phyloP scores from a whole-genome alignment of 176 grass and related monocot genomes.

The Phragmites australis region DNA sequence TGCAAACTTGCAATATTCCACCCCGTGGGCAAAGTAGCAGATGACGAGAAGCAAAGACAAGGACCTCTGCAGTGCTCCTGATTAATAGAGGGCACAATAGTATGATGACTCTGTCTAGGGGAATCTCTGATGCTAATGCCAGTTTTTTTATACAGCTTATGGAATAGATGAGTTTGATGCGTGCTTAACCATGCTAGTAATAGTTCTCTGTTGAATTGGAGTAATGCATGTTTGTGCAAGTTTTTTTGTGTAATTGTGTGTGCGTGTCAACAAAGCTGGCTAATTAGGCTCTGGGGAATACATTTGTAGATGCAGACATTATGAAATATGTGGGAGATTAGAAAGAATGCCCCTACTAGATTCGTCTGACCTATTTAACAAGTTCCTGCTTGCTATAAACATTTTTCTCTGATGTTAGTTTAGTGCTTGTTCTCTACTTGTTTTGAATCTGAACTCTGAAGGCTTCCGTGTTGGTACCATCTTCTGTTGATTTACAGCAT shows the following conservation, averaged over 20 bases:
- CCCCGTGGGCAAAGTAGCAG: background rate
- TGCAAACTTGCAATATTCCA: background rate
- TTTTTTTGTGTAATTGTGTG: no score
- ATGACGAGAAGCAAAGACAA: conserved; percentile 43
- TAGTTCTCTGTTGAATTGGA: background rate
- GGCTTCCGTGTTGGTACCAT: background rate
- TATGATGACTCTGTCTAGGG: conserved; percentile 48
- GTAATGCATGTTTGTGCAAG: background rate
- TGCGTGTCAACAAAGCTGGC: no score
- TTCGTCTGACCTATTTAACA: background rate
- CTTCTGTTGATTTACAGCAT: background rate
- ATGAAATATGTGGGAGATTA: conserved; percentile 23
- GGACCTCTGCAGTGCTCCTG: conserved; percentile 26
- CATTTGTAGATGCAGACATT: background rate
- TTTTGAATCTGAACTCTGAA: background rate
- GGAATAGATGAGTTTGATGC: background rate
- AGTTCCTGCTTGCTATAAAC: background rate
- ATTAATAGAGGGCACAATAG: background rate
- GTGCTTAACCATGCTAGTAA: background rate
- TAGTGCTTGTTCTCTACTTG: background rate
- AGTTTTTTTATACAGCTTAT: background rate
- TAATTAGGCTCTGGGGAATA: background rate
- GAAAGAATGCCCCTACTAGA: background rate
- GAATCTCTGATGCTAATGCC: background rate
- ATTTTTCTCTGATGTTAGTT: background rate